Conservation (phyloP, 2,329 filamentous ascomycete genomes). For the Nigrograna mackinnonii region DNA sequence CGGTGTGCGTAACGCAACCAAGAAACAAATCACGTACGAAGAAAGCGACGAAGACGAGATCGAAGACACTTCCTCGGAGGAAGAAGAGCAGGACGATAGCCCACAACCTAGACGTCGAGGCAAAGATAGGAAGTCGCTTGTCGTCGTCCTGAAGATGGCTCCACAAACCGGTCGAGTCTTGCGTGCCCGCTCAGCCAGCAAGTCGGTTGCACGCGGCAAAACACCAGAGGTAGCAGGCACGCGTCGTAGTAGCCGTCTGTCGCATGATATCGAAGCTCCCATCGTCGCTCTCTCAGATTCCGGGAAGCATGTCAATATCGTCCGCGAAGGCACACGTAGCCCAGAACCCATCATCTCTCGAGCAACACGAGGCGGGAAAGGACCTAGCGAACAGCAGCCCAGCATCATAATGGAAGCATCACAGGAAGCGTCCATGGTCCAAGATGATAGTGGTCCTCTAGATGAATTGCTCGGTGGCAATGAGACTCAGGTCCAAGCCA, state of each 20-base stretch:
- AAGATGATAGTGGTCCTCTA: slow-evolving; percentile 34
- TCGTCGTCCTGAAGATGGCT: slow-evolving; percentile 47
- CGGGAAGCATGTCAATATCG: slow-evolving; percentile 59
- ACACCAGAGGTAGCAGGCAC: slow-evolving; percentile 41
- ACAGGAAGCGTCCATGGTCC: slow-evolving; percentile 49
- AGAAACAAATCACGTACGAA: slow-evolving; percentile 59
- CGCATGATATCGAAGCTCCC: slow-evolving; percentile 59
- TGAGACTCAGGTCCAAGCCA: slow-evolving; percentile 41
- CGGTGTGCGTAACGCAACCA: slow-evolving; percentile 58
- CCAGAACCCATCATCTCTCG: slow-evolving; percentile 48
- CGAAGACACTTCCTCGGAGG: slow-evolving; percentile 42
- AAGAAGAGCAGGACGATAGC: slow-evolving; percentile 17
- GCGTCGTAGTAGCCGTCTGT: slow-evolving; percentile 62
- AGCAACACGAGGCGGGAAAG: slow-evolving; percentile 50
- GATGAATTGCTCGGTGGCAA: slow-evolving; percentile 36
- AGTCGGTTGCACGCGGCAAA: slow-evolving; percentile 37
- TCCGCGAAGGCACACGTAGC: slow-evolving; percentile 58
- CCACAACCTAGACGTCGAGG: slow-evolving; percentile 17
- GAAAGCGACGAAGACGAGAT: slow-evolving; percentile 55
- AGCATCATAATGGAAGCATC: slow-evolving; percentile 59
- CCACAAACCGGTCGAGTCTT: slow-evolving; percentile 23
- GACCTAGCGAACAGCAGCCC: slow-evolving; percentile 48
- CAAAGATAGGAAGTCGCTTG: slow-evolving; percentile 36
- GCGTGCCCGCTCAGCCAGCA: slow-evolving; percentile 46
- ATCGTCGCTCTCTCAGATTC: slow-evolving; percentile 63